phyloP scores from a whole-genome alignment of 306 rosid genomes.

The Corylus heterophylla region DNA sequence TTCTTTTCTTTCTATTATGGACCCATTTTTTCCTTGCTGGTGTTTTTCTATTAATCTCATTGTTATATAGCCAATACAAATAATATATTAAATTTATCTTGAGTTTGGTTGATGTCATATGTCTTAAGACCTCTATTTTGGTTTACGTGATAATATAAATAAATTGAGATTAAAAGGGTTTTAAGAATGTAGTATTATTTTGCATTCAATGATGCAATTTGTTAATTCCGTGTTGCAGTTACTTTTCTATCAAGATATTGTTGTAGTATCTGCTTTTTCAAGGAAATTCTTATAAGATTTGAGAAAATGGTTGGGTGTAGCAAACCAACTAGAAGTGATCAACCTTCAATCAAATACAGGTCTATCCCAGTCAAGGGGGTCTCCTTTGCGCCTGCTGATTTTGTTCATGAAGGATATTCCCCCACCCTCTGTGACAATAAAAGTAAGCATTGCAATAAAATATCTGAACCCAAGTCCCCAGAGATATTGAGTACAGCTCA shows the following conservation, averaged over 20 bases:
- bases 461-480: conserved; percentile 39
- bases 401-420: conserved; percentile 39
- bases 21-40: not conserved
- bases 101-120: not conserved
- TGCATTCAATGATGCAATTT: conserved; percentile 25
- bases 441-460: conserved; percentile 35
- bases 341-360: conserved; percentile 58
- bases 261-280: conserved; percentile 28
- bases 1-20: not conserved
- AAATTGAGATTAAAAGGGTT: not conserved
- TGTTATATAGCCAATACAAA: not conserved
- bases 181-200: conserved; percentile 8
- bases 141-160: not conserved
- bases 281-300: conserved; percentile 32
- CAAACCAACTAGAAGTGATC: conserved; percentile 43
- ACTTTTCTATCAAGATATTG: conserved; percentile 35
- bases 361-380: conserved; percentile 34
- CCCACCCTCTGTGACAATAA: conserved; percentile 34
- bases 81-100: not conserved
- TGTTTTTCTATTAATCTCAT: not conserved
- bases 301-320: conserved; percentile 58
- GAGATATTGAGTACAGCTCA: conserved; percentile 55
- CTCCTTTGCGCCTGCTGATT: conserved; percentile 42
- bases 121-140: not conserved
- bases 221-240: conserved; percentile 39